A percentile compares a stretch with the other conserved stretches of the same genome.
These are phyloP conservation scores for Trichomonas tenax DNA, from an alignment of 208 protist genomes.

Conservation along the genomic window DNA sequence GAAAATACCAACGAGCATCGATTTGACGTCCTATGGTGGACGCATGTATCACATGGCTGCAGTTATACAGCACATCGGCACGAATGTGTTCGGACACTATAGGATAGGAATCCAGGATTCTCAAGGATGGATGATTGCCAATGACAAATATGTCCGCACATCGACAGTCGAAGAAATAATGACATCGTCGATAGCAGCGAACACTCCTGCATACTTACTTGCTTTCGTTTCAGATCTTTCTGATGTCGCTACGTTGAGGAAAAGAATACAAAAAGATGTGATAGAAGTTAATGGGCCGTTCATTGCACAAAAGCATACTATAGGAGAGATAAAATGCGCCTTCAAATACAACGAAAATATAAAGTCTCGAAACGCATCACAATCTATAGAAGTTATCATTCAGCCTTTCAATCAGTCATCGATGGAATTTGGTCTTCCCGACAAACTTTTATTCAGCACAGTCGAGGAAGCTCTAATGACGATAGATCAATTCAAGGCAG, in stretches of 20 bases:
- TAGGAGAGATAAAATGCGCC: not conserved
- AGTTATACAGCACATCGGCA: not conserved
- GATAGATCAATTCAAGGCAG: not conserved
- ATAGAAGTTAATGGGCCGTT: not conserved
- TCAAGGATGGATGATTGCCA: not conserved
- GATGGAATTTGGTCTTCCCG: not conserved
- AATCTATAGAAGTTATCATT: not conserved
- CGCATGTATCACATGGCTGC: not conserved
- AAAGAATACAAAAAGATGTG: not conserved
- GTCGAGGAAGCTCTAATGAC: not conserved
- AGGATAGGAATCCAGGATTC: not conserved
- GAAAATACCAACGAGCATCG: not conserved
- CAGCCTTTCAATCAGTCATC: not conserved
- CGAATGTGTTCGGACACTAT: not conserved
- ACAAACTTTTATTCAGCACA: not conserved
- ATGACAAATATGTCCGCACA: not conserved
- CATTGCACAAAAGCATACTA: not conserved
- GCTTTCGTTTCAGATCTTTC: not conserved
- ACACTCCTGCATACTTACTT: not conserved
- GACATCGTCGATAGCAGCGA: not conserved
- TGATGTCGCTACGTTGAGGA: not conserved
- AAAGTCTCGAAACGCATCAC: not conserved
- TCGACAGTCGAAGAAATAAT: not conserved
- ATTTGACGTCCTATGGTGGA: not conserved
- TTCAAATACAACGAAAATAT: not conserved